A percentile compares a stretch with the other conserved stretches of the same genome.
Conservation (phyloP, 2,329 filamentous ascomycete genomes). For the Talaromyces amestolkiae region DNA sequence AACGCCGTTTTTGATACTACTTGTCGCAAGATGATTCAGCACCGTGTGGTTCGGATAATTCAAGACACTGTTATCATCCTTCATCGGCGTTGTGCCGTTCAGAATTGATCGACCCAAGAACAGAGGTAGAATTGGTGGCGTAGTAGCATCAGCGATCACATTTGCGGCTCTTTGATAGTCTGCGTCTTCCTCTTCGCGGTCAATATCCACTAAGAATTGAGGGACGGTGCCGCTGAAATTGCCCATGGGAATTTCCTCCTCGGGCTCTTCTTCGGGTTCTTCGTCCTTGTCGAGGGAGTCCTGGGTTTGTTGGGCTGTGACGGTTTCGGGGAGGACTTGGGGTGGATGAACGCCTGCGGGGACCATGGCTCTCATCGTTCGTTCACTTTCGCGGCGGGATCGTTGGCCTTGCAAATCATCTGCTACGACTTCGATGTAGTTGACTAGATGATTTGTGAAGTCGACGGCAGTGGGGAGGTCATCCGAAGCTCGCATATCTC, state of each 20-base stretch:
- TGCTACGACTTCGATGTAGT: constrained; percentile 91
- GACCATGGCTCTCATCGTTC: constrained; percentile 33
- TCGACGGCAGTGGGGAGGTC: constrained; percentile 92
- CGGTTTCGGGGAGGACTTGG: constrained; percentile 41
- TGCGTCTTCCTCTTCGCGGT: constrained; percentile 75
- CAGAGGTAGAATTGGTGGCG: constrained; percentile 79
- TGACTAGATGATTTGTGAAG: constrained; percentile 96
- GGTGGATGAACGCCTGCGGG: constrained; percentile 44
- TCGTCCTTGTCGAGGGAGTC: constrained; percentile 45
- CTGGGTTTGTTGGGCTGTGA: constrained; percentile 31
- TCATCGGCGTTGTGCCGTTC: constrained; percentile 86
- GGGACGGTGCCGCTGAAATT: constrained; percentile 73
- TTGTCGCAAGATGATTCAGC: constrained; percentile 92
- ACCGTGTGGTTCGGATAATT: constrained; percentile 98
- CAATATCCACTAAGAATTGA: constrained; percentile 77
- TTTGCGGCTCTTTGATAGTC: constrained; percentile 71
- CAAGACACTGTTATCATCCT: constrained; percentile 95
- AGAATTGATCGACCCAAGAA: constrained; percentile 93
- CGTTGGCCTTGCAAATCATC: constrained; percentile 56
- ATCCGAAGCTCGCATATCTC: constrained; percentile 84
- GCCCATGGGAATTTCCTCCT: constrained; percentile 57
- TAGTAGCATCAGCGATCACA: constrained; percentile 75
- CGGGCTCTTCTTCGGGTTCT: constrained; percentile 44
- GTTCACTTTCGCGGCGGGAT: constrained; percentile 36
- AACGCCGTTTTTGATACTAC: constrained; percentile 95